Evolutionary conservation across 345 rosid genomes (phyloP), one percentile per base, ranked within the genome.

Genomic region (Dovyalis caffra): DNA sequence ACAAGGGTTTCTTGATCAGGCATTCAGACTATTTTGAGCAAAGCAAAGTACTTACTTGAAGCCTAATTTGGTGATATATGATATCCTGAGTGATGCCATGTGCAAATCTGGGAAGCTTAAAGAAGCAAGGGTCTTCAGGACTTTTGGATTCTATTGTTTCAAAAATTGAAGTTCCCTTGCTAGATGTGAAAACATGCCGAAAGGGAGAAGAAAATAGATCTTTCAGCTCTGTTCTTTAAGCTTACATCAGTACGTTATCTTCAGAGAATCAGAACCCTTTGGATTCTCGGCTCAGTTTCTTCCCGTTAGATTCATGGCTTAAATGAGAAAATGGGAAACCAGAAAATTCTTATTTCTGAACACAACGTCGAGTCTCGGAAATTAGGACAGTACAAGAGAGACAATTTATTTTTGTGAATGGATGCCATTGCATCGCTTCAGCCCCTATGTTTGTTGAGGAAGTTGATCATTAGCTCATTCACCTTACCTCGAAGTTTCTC

Each of bases 401-500:
- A 0, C 20, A 15, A 45, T 0, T 15, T 45, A 45, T 45, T 45
- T 3, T 15, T 45, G 51, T 45, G 18, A 45, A 45, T 15, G 51
- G 51, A 45, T 45, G 14, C 14, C 51, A 45, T 4, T 15, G 51
- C 51, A 45, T 45, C 51, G 12, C 51, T 45, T 15, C 51, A 82
- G 70, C 8, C 26, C 18, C 47, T 38, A 20, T 72, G 64, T 56
- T 83, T 79, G 72, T 72, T 64, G 29, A 84, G 80, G 79, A 82
- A 86, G 45, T n/a, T 62, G 47, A 84, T 32, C 70, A 86, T 38
- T 57, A 80, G 70, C 51, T 70, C 65, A 38, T 86, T 86, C 49
- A 84, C 79, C n/a, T 80, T 21, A 11, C 73, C 79, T 6, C 85
- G 87, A 16, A 78, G 60, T 53, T 84, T 79, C 53, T 86, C 89